Base-by-base conservation (phyloP, 371 early-diverging fungal genomes). In the Mucor saturninus region DNA sequence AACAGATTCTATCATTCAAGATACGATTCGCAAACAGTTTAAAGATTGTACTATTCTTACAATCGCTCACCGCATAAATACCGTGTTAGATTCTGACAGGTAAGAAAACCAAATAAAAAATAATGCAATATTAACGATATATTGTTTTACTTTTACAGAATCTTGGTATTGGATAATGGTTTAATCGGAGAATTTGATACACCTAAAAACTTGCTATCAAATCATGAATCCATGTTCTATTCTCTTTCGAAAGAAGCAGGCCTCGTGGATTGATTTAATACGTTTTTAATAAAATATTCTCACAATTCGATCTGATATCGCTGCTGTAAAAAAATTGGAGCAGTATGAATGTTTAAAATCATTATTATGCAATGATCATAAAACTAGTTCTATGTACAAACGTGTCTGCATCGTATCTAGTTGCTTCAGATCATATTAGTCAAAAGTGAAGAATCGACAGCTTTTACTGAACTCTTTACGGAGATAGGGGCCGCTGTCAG, bases 61-160 rank as follows among this genome's bases (percentile, higher is more conserved):
- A 1, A 96, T 98, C 80, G 98, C 97, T 5, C 97, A 96, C 70
- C 85, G 95, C 39, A 87, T 93, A 68, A 92, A 92, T 71, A 95
- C 95, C 0, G 90, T 97, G 26, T 84, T 95, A 72, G 98, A 97
- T 68, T 84, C 81, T 52, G 93, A 94, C 54, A 46, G 46, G 46
- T 46, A 46, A 21, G 8, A 42, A 9, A 42, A 42, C 4, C 21
- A 1, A 21, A 21, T 21, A 21, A 21, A 21, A 21, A 21, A 21
- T 21, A 21, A 21, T 21, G 21, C 21, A 21, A 21, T 21, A 21
- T 21, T 21, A 21, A 21, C 21, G 21, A 21, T 21, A 21, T 21
- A 21, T 21, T 21, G n/a, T 46, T 46, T 46, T 8, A 21, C 21
- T 46, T 46, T 46, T 26, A 46, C 9, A 67, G 86, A 43, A 94